phyloP scores from a whole-genome alignment of 768 basidiomycete genomes.

The Pleurotus giganteus region DNA sequence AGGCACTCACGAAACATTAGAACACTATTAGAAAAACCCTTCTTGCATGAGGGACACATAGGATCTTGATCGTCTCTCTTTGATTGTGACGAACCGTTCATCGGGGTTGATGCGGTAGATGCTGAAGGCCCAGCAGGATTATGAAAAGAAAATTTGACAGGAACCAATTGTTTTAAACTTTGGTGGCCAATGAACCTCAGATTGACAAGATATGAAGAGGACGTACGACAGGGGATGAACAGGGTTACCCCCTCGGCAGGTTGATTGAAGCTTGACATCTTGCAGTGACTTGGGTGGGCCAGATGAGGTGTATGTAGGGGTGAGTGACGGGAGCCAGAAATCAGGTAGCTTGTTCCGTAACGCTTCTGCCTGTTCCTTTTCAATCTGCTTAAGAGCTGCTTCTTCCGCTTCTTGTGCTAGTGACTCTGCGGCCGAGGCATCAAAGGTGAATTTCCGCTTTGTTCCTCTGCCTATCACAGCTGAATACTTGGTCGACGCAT shows the following conservation, averaged over 20 bases:
- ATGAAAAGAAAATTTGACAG: constrained; percentile 75
- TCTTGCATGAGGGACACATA: constrained; percentile 89
- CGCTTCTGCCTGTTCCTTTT: constrained; percentile 81
- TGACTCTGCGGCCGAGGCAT: constrained; percentile 64
- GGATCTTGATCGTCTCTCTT: constrained; percentile 58
- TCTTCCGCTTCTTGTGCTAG: constrained; percentile 85
- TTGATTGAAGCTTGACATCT: constrained; percentile 85
- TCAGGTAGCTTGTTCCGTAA: constrained; percentile 89
- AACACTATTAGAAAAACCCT: constrained; percentile 74
- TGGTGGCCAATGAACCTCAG: not conserved
- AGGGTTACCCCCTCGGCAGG: constrained; percentile 81
- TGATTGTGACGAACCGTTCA: constrained; percentile 30
- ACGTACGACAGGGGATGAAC: constrained; percentile 77
- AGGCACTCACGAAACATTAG: constrained; percentile 60
- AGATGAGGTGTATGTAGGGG: constrained; percentile 71
- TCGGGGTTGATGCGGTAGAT: constrained; percentile 35
- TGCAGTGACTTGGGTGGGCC: constrained; percentile 64
- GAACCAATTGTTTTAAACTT: constrained; percentile 80
- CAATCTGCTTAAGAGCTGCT: constrained; percentile 78
- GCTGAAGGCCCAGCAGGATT: constrained; percentile 33
- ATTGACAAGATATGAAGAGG: constrained; percentile 2
- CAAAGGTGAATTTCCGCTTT: constrained; percentile 88
- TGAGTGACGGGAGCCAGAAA: constrained; percentile 95
- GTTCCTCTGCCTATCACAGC: constrained; percentile 46
- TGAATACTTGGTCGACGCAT: not conserved